Conservation (phyloP, 257 asterid genomes). For the Gentiana macrophylla region DNA sequence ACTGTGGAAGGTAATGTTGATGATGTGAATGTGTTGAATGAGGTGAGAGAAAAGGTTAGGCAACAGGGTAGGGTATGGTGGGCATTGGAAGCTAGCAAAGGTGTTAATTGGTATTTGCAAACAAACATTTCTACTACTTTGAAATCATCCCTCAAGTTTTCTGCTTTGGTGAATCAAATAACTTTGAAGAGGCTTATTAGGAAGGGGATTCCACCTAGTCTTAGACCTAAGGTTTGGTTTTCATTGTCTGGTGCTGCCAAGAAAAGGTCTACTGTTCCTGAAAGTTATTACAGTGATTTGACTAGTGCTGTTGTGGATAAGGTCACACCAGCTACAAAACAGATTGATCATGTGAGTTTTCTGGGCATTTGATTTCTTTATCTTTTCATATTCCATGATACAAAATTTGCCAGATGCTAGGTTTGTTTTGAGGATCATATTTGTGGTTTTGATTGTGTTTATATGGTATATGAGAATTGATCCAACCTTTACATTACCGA, state of each 20-base stretch:
- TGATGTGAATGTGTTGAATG: constrained; percentile 94
- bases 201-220: constrained; percentile 86
- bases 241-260: constrained; percentile 91
- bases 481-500: too few species aligned
- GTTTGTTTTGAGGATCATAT: too few species aligned
- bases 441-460: too few species aligned
- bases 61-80: constrained; percentile 93
- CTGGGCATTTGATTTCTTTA: background rate
- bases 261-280: constrained; percentile 96
- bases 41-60: constrained; percentile 93
- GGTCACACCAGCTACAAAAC: constrained; percentile 90
- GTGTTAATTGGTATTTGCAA: constrained; percentile 79
- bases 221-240: constrained; percentile 95
- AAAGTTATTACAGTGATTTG: constrained; percentile 77
- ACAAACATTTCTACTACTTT: constrained; percentile 46
- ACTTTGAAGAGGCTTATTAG: constrained; percentile 85
- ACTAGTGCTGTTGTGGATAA: constrained; percentile 62
- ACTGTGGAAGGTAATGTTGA: constrained; percentile 96
- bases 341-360: constrained; percentile 87
- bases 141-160: constrained; percentile 64
- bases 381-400: too few species aligned
- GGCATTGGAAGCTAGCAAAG: constrained; percentile 84
- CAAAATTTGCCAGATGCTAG: too few species aligned
- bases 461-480: too few species aligned
- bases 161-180: constrained; percentile 70